Evolutionary conservation across 805 yeast species (phyloP).

Genomic region (Candida insectalens): DNA sequence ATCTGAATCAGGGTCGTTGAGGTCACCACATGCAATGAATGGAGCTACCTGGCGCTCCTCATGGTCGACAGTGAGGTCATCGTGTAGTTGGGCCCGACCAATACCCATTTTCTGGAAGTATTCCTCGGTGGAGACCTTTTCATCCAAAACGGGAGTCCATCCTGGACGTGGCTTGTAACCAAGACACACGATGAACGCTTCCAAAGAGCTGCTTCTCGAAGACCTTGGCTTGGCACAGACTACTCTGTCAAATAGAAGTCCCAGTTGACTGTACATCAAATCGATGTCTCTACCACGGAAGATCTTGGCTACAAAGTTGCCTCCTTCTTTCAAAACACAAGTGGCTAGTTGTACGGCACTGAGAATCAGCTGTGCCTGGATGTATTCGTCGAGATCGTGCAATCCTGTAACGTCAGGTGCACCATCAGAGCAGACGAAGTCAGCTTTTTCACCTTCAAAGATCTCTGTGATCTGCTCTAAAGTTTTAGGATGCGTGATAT

Average conservation of each 20-base stretch:
- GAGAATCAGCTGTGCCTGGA: slow-evolving; percentile 87
- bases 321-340: slow-evolving; percentile 80
- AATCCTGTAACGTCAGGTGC: slow-evolving; percentile 98
- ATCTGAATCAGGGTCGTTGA: slow-evolving; percentile 83
- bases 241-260: slow-evolving; percentile 75
- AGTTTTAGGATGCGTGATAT: slow-evolving; percentile 93
- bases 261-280: slow-evolving; percentile 83
- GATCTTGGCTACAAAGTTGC: slow-evolving; percentile 90
- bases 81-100: slow-evolving; percentile 41
- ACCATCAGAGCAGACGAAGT: slow-evolving; percentile 93
- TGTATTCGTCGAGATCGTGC: slow-evolving; percentile 93
- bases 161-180: slow-evolving; percentile 78
- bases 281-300: slow-evolving; percentile 96
- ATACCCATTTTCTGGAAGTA: slow-evolving; percentile 59
- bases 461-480: slow-evolving; percentile 62
- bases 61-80: slow-evolving; percentile 35
- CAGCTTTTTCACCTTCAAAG: slow-evolving; percentile 90
- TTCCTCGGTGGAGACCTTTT: slow-evolving; percentile 60
- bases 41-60: slow-evolving; percentile 78
- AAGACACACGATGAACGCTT: slow-evolving; percentile 86
- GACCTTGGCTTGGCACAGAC: slow-evolving; percentile 95
- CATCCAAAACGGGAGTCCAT: slow-evolving; percentile 62
- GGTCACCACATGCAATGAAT: slow-evolving; percentile 93
- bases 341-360: slow-evolving; percentile 90
- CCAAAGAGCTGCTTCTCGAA: slow-evolving; percentile 89